Evolutionary conservation across 345 rosid genomes (phyloP).

Genomic region (Eucalyptus marginata): DNA sequence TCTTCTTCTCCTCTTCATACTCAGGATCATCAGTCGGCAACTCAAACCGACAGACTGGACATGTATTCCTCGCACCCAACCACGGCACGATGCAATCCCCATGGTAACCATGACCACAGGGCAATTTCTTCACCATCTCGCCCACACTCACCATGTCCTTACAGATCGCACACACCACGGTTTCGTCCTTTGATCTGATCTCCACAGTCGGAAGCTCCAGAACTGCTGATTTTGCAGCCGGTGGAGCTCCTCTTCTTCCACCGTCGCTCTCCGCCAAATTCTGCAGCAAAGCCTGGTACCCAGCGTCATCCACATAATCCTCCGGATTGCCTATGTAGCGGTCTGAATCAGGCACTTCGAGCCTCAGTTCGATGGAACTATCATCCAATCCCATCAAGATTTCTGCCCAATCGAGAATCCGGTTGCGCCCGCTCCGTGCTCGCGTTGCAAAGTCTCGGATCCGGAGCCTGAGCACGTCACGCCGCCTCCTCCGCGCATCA

Average conservation of each 20-base stretch:
- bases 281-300: constrained; percentile 55
- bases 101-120: constrained; percentile 40
- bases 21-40: constrained; percentile 40
- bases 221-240: constrained; percentile 38
- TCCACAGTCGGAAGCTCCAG: constrained; percentile 25
- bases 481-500: constrained; percentile 29
- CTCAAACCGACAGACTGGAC: constrained; percentile 46
- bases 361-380: constrained; percentile 51
- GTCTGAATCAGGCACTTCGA: constrained; percentile 37
- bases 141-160: constrained; percentile 24
- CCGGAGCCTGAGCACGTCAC: constrained; percentile 26
- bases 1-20: constrained; percentile 23
- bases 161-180: constrained; percentile 33
- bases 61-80: constrained; percentile 35
- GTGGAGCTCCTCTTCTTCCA: constrained; percentile 66
- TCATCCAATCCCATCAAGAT: constrained; percentile 59
- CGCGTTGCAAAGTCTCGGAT: constrained; percentile 38
- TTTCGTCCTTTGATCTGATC: constrained; percentile 14
- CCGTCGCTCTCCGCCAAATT: constrained; percentile 55
- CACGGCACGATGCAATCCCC: constrained; percentile 41
- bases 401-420: constrained; percentile 70
- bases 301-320: constrained; percentile 53
- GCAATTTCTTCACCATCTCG: constrained; percentile 28
- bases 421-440: constrained; percentile 45
- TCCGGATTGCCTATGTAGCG: constrained; percentile 40